Evolutionary conservation across 495 filamentous ascomycete species (phyloP), one percentile per base, ranked within the genome.

Genomic region (Daldinia grandis): DNA sequence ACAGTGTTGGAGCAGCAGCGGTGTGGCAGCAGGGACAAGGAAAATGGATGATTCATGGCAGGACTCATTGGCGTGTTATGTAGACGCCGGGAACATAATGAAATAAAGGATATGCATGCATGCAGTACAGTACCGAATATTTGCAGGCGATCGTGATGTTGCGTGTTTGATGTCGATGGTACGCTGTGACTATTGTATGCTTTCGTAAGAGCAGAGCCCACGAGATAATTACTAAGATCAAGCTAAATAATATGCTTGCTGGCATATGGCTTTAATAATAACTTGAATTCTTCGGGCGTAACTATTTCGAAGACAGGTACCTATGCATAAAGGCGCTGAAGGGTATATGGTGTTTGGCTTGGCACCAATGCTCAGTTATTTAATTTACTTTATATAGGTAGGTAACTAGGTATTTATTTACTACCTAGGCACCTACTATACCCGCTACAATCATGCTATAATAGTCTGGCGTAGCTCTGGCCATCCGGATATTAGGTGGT

Each of bases 71-170:
- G 30, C 53, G 53, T 37, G 28, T 15, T 56, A 56, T 31, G 30
- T 30, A 53, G 25, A 53, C 49, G 49, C 49, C 49, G 25, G 49
- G 25, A 53, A 53, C 12, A 30, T 56, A 56, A 56, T 56, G 53
- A 28, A 56, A 56, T 31, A 56, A 56, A 56, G 53, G 53, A 35
- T 31, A 56, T 56, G n/a, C 53, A 56, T 15, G 7, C 30, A 33
- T 19, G 6, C 9, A 10, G 14, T 55, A 33, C n/a, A 27, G 28
- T 19, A 24, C 12, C 12, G 12, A 35, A 14, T 35, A 53, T 53
- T 28, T 28, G 24, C 1, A 24, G 9, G 25, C 15, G 4, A 30
- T 15, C 5, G 7, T 28, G 49, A 10, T 5, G 10, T 53, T 21
- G 42, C 10, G 42, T 19, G 4, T 8, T 10, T 47, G 42, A 47